Evolutionary conservation across 441 rosid species (phyloP), one percentile per base, ranked within the genome.

Genomic region (Eruca vesicaria): DNA sequence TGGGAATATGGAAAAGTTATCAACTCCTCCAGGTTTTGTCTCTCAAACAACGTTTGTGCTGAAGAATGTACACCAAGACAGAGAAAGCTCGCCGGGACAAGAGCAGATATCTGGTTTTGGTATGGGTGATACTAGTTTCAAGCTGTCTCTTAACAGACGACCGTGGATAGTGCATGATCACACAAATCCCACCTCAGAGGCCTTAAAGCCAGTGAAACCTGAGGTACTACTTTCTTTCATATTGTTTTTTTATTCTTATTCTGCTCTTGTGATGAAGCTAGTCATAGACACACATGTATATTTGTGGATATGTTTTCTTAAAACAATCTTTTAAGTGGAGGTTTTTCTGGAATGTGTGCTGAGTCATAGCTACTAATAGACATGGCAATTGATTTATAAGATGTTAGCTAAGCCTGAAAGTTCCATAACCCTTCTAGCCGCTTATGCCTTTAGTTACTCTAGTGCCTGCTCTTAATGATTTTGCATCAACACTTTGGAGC

Each of bases 131-230:
- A 78, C 9, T 57, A 71, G 72, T 66, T 23, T 81, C 64, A 74
- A 81, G 81, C 55, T 38, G 69, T 78, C 78, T 72, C 60, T 63
- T 69, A 4, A n/a, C 61, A 70, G 59, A 29, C 78, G 86, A 32
- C 93, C 90, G 2, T 88, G 93, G 91, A 83, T 89, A 12, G 79
- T 85, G 19, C 63, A 80, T 55, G 82, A 53, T 19, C 82, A 70
- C 38, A 70, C 61, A 58, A 26, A 63, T 7, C 55, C 55, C 55
- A 50, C 2, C 18, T 63, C 64, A n/a, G 83, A 62, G 79, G 74
- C 78, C 50, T 73, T 78, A 33, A 66, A 28, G 63, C 31, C 68
- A n/a, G 9, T 2, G 38, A 23, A 56, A 60, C 5, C 71, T n/a
- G 68, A 77, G 80, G 76, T 71, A 41, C 75, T 63, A n/a, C 61